Evolutionary conservation across 2,329 filamentous ascomycete genomes (phyloP).

Genomic region (Coniochaeta ligniaria): DNA sequence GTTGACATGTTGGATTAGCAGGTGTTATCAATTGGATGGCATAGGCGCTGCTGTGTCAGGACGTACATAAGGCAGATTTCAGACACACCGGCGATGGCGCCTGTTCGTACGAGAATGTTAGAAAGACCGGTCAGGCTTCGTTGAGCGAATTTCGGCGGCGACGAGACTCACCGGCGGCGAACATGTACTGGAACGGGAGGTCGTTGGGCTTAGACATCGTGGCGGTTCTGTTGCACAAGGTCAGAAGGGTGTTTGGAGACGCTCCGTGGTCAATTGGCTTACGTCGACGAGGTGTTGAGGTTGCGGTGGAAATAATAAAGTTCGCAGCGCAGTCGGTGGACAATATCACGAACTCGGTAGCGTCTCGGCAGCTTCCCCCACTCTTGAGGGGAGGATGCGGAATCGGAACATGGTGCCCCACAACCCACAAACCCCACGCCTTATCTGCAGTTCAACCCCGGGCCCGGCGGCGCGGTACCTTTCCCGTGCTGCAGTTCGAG

Average conservation of each 20-base stretch:
- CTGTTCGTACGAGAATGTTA: constrained; percentile 30
- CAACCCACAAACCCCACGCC: not conserved
- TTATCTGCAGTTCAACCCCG: not conserved
- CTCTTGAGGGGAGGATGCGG: not conserved
- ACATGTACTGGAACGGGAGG: constrained; percentile 89
- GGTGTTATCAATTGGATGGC: not conserved
- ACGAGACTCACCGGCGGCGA: constrained; percentile 66
- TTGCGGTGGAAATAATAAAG: not conserved
- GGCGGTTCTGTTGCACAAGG: constrained; percentile 12
- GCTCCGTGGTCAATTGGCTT: not conserved
- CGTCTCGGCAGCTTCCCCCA: not conserved
- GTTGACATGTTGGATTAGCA: constrained; percentile 10
- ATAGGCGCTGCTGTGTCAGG: not conserved
- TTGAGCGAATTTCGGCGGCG: constrained; percentile 19
- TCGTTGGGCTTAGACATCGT: constrained; percentile 60
- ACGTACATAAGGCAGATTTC: constrained; percentile 57
- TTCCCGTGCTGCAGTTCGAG: not conserved
- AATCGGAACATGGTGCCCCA: not conserved
- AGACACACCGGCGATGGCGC: constrained; percentile 93
- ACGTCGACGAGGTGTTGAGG: not conserved
- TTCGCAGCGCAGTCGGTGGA: not conserved
- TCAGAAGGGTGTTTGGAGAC: not conserved
- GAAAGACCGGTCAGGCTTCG: constrained; percentile 9
- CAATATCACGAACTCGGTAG: not conserved
- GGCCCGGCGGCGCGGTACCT: not conserved